Evolutionary conservation across 345 rosid genomes (phyloP).

Genomic region (Triadica sebifera): DNA sequence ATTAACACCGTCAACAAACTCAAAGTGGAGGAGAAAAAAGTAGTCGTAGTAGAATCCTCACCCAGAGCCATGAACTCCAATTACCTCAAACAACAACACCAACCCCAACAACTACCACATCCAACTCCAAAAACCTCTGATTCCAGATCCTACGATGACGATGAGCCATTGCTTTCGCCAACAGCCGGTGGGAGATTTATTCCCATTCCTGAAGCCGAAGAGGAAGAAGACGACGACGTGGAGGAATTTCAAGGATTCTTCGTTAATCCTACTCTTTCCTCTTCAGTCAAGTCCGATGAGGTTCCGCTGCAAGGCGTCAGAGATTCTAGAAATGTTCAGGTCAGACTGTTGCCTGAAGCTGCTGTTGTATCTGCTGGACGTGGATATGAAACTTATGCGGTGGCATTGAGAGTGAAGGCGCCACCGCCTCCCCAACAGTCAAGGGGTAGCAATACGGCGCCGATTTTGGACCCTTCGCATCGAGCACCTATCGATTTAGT

Average conservation of each 20-base stretch:
- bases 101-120: background rate
- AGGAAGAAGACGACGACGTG: conserved; percentile 28
- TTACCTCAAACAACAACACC: background rate
- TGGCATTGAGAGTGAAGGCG: conserved; percentile 29
- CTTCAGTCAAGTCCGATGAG: conserved; percentile 47
- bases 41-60: conserved; percentile 22
- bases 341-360: conserved; percentile 23
- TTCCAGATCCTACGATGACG: conserved; percentile 31
- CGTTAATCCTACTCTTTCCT: conserved; percentile 45
- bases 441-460: conserved; percentile 7
- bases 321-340: conserved; percentile 44
- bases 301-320: conserved; percentile 20
- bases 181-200: conserved; percentile 24
- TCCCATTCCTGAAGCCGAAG: conserved; percentile 33
- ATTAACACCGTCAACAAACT: background rate
- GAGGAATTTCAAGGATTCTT: conserved; percentile 80
- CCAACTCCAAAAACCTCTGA: conserved; percentile 12
- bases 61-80: conserved; percentile 13
- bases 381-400: conserved; percentile 29
- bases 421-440: conserved; percentile 19
- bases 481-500: conserved; percentile 34
- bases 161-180: conserved; percentile 32
- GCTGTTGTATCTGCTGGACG: conserved; percentile 26
- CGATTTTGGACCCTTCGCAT: conserved; percentile 34
- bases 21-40: conserved; percentile 25